A percentile compares a stretch with the other conserved stretches of the same genome.
phyloP scores from a whole-genome alignment of 768 basidiomycete species.

The Russula sp. region DNA sequence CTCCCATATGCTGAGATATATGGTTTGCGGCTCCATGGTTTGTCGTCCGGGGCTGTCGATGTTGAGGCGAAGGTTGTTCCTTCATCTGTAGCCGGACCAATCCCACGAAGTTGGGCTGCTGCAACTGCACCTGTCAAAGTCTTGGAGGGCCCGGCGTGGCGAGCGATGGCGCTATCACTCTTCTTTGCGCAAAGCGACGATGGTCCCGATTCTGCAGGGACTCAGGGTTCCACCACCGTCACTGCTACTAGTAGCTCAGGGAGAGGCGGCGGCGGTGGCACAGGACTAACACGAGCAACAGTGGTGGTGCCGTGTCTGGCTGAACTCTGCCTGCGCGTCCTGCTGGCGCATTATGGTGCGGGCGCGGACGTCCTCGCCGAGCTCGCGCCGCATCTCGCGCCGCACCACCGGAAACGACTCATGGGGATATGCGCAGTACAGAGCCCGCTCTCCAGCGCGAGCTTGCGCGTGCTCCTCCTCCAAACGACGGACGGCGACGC shows the following conservation, averaged over 20 bases:
- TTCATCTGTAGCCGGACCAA: constrained; percentile 24
- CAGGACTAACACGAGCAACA: constrained; percentile 18
- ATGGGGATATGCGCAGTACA: constrained; percentile 55
- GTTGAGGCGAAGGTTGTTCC: background rate
- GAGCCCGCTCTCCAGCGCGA: constrained; percentile 44
- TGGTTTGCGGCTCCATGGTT: constrained; percentile 9
- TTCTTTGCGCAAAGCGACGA: constrained; percentile 35
- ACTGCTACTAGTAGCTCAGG: background rate
- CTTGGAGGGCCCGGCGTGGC: constrained; percentile 39
- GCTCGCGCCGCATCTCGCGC: constrained; percentile 47
- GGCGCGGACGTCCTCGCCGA: constrained; percentile 37
- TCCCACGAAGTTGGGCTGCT: constrained; percentile 53
- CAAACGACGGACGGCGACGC: background rate
- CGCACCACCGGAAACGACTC: constrained; percentile 53
- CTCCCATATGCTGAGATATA: constrained; percentile 22
- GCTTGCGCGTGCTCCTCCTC: constrained; percentile 44
- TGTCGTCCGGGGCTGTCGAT: background rate
- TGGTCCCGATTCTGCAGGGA: background rate
- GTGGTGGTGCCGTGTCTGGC: constrained; percentile 44
- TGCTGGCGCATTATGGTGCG: constrained; percentile 38
- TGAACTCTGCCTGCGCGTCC: constrained; percentile 49
- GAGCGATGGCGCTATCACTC: constrained; percentile 50
- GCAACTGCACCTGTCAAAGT: constrained; percentile 29
- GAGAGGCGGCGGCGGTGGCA: background rate
- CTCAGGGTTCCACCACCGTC: background rate